Percentiles rank a stretch among this genome's conserved stretches.
These are phyloP conservation scores for Fulvia fulva DNA, from an alignment of 2,329 filamentous ascomycete genomes.

Conservation along the genomic window DNA sequence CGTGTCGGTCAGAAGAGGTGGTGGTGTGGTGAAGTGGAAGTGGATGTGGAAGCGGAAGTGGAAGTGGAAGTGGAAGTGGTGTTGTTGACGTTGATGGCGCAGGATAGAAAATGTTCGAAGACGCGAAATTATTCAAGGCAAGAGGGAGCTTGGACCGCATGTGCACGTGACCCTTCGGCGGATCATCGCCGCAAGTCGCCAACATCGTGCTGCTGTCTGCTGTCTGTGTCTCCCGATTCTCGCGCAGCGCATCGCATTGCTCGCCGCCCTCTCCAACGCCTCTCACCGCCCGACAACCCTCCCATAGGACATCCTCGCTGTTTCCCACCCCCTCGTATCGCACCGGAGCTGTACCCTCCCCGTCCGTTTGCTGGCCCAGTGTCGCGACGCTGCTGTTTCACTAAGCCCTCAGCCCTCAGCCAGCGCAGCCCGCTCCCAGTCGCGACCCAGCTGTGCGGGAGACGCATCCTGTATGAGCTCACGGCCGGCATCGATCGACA, in stretches of 20 bases:
- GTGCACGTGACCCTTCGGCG: too few species aligned
- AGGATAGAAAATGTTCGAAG: background rate
- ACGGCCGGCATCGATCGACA: background rate
- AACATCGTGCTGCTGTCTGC: too few species aligned
- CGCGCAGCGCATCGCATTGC: too few species aligned
- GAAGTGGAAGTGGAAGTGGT: too few species aligned
- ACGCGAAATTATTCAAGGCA: background rate
- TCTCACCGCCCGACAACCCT: background rate
- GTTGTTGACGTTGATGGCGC: too few species aligned
- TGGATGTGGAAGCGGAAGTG: background rate
- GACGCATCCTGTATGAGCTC: background rate
- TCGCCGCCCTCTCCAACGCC: background rate
- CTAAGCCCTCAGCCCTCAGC: background rate
- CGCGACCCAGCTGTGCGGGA: background rate
- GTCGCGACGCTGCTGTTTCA: background rate
- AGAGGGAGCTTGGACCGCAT: too few species aligned
- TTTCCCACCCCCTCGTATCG: background rate
- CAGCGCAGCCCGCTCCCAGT: background rate
- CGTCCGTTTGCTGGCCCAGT: background rate
- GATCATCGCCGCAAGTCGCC: too few species aligned
- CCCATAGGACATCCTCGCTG: background rate
- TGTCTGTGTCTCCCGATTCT: too few species aligned
- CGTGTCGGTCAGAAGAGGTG: constrained; percentile 1
- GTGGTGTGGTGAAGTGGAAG: constrained; percentile 4
- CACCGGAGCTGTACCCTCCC: background rate